These are phyloP conservation scores for Aureobasidium zeae DNA, from an alignment of 2,329 filamentous ascomycete genomes.

Conservation along the genomic window DNA sequence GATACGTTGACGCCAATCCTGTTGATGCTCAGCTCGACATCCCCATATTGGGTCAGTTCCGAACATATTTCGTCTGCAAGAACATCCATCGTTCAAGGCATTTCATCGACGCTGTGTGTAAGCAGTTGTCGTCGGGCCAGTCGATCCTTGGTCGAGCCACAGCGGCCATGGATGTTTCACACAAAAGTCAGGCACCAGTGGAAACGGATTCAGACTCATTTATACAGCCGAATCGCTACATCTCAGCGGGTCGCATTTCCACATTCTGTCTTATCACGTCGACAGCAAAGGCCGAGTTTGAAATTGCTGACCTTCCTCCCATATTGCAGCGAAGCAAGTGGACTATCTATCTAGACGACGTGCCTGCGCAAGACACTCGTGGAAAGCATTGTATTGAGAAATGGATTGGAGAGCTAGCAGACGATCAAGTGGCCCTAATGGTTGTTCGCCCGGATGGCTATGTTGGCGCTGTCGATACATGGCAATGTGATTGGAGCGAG, in stretches of 20 bases:
- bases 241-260: constrained; percentile 56
- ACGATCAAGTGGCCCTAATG: constrained; percentile 52
- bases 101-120: constrained; percentile 54
- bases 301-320: constrained; percentile 55
- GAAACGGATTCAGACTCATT: constrained; percentile 56
- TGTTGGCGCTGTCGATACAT: constrained; percentile 52
- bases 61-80: constrained; percentile 61
- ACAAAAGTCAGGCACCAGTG: constrained; percentile 49
- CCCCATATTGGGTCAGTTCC: constrained; percentile 67
- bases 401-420: constrained; percentile 54
- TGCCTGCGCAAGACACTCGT: constrained; percentile 48
- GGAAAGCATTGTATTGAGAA: constrained; percentile 51
- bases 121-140: constrained; percentile 43
- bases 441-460: constrained; percentile 68
- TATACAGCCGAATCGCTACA: constrained; percentile 59
- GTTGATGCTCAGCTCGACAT: constrained; percentile 71
- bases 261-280: constrained; percentile 61
- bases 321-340: constrained; percentile 56
- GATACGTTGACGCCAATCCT: constrained; percentile 69
- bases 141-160: constrained; percentile 51
- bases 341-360: constrained; percentile 64
- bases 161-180: constrained; percentile 51
- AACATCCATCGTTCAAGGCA: constrained; percentile 47
- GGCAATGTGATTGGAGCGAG: constrained; percentile 19
- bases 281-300: constrained; percentile 53